phyloP scores from a whole-genome alignment of 345 rosid genomes.

The Abelmoschus esculentus region DNA sequence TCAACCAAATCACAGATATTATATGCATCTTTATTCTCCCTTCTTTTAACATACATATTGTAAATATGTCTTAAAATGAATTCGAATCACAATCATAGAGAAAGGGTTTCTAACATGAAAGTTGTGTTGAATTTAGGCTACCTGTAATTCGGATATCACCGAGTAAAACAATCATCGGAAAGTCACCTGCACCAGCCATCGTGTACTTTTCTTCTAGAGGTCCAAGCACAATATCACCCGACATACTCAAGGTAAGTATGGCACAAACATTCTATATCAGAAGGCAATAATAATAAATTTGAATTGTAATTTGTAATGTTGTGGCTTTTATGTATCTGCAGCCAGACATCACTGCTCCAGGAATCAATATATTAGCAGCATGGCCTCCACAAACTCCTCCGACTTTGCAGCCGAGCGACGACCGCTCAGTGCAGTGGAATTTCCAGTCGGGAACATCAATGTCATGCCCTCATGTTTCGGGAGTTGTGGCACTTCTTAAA shows the following conservation, averaged over 20 bases:
- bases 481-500: slow-evolving; percentile 51
- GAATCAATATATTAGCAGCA: slow-evolving; percentile 60
- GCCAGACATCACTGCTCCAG: slow-evolving; percentile 72
- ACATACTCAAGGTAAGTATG: slow-evolving; percentile 53
- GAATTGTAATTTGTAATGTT: background rate
- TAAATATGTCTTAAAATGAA: background rate
- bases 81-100: background rate
- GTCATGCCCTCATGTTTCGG: slow-evolving; percentile 77
- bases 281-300: background rate
- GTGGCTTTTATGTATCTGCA: slow-evolving; percentile 27
- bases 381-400: slow-evolving; percentile 62
- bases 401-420: slow-evolving; percentile 19
- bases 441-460: slow-evolving; percentile 67
- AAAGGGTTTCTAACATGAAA: background rate
- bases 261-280: background rate
- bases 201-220: slow-evolving; percentile 67
- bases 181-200: slow-evolving; percentile 50
- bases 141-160: slow-evolving; percentile 36
- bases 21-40: background rate
- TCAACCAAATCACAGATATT: background rate
- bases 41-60: background rate
- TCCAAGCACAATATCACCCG: slow-evolving; percentile 55
- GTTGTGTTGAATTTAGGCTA: slow-evolving; percentile 25
- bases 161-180: slow-evolving; percentile 42
- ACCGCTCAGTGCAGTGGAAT: slow-evolving; percentile 42